Conservation (phyloP, 345 rosid genomes). For the Moricandia arvensis region DNA sequence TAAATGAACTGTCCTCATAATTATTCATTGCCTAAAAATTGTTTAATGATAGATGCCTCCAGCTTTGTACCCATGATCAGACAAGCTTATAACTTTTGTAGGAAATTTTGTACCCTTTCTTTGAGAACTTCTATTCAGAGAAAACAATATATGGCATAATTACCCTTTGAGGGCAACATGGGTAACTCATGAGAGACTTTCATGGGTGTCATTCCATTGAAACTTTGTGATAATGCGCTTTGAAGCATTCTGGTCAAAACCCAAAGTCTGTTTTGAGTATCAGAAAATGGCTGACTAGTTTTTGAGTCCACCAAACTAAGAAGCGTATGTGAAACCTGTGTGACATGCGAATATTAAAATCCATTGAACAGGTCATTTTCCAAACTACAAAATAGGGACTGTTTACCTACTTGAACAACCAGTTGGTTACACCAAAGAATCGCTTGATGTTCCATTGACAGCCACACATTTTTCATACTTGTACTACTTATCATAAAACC, state of each 20-base stretch:
- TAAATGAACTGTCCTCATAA: background rate
- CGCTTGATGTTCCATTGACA: slow-evolving; percentile 98
- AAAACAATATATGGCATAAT: slow-evolving; percentile 26
- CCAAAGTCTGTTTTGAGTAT: slow-evolving; percentile 56
- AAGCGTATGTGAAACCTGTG: slow-evolving; percentile 93
- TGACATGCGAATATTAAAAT: slow-evolving; percentile 35
- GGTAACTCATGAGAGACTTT: slow-evolving; percentile 43
- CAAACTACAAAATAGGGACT: slow-evolving; percentile 5
- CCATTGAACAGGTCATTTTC: background rate
- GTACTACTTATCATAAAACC: slow-evolving; percentile 92
- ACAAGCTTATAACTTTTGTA: slow-evolving; percentile 2
- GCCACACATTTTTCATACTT: slow-evolving; percentile 90
- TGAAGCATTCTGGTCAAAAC: slow-evolving; percentile 79
- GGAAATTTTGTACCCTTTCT: background rate
- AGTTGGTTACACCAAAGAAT: slow-evolving; percentile 97
- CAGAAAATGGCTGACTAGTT: slow-evolving; percentile 67
- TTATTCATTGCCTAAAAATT: background rate
- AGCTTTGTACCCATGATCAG: background rate
- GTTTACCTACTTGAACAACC: slow-evolving; percentile 81
- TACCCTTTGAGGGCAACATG: slow-evolving; percentile 44
- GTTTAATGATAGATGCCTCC: slow-evolving; percentile 2
- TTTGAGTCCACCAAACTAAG: slow-evolving; percentile 82
- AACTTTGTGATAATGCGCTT: slow-evolving; percentile 73
- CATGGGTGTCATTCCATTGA: slow-evolving; percentile 61
- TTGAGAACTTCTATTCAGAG: background rate